Evolutionary conservation across 2,329 filamentous ascomycete species (phyloP).

Genomic region (Calonectria hawksworthii): DNA sequence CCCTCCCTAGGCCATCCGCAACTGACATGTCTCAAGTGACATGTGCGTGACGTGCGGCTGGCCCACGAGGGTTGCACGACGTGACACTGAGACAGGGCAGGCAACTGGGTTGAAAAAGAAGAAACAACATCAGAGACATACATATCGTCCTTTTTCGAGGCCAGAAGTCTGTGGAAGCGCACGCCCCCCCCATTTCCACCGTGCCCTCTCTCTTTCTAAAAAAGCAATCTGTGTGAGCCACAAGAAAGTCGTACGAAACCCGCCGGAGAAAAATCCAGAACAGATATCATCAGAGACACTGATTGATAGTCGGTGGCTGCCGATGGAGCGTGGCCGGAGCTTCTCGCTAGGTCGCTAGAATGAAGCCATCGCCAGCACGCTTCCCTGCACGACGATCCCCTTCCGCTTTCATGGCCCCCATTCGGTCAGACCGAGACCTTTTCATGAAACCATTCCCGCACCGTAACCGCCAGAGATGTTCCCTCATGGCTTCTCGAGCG

Average conservation of each 20-base stretch:
- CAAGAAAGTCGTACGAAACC: neutral
- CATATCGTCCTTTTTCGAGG: neutral
- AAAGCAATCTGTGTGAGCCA: neutral
- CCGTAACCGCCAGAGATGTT: neutral
- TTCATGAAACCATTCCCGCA: slow-evolving; percentile 9
- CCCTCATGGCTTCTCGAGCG: neutral
- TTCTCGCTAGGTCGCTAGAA: neutral
- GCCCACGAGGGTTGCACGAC: slow-evolving; percentile 15
- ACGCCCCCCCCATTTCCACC: neutral
- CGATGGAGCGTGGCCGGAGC: slow-evolving; percentile 5
- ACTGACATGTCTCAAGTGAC: slow-evolving; percentile 20
- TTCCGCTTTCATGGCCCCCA: neutral
- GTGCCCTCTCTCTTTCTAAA: neutral
- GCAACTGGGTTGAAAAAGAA: neutral
- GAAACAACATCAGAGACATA: slow-evolving; percentile 7
- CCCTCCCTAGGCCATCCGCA: neutral
- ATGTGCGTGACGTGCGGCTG: slow-evolving; percentile 14
- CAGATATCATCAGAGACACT: neutral
- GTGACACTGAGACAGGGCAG: neutral
- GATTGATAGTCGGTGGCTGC: slow-evolving; percentile 10
- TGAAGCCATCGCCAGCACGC: neutral
- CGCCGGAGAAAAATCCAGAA: slow-evolving; percentile 9
- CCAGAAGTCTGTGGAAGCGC: neutral
- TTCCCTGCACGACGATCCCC: neutral
- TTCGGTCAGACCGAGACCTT: slow-evolving; percentile 7